Base-by-base conservation (phyloP, 1,284 basidiomycete genomes). In the Naganishia sp. region DNA sequence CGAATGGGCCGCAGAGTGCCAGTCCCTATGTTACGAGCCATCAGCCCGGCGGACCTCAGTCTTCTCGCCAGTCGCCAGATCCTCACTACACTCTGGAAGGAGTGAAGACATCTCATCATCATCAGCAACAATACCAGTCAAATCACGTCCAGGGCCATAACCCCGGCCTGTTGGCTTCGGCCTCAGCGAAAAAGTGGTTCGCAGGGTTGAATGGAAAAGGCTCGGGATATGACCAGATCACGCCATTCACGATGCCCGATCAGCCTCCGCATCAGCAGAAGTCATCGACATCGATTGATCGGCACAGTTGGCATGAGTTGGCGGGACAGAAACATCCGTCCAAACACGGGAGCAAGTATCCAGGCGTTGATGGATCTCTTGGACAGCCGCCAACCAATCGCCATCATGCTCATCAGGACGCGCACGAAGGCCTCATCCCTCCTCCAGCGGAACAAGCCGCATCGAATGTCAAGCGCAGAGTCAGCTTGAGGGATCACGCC, bases 141-240 rank as follows among this genome's bases (percentile, higher is more conserved):
- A 35, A 25, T 9, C 53, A 55, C 1, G 43, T 13, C 17, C 17
- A 41, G 1, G 55, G 55, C n/a, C 35, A 39, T 4, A 39, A 39
- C 7, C 35, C 35, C 35, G 28, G 39, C 3, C 11, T 42, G 6
- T 50, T 47, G 25, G 58, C 47, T 4, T 50, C 58, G 23, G 58
- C 58, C 10, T 61, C 58, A n/a, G 58, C 58, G 17, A 61, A 61
- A 39, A 61, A 61, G 28, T 61, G 58, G 58, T 61, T 61, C 31
- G 10, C 47, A 4, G 47, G 47, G 13, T 51, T 61, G 35, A 61
- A 61, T 42, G 58, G 58, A 41, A 61, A 61, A 42, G 45, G 32
- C 21, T 42, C 58, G 15, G 58, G 47, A 23, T 61, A 61, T 41
- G 58, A 61, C n/a, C 58, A 61, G 39, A 61, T 61, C 39, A 61